A percentile compares a stretch with the other conserved stretches of the same genome.
Evolutionary conservation across 1,139 yeast genomes (phyloP).

Genomic region (Pichia sp.): DNA sequence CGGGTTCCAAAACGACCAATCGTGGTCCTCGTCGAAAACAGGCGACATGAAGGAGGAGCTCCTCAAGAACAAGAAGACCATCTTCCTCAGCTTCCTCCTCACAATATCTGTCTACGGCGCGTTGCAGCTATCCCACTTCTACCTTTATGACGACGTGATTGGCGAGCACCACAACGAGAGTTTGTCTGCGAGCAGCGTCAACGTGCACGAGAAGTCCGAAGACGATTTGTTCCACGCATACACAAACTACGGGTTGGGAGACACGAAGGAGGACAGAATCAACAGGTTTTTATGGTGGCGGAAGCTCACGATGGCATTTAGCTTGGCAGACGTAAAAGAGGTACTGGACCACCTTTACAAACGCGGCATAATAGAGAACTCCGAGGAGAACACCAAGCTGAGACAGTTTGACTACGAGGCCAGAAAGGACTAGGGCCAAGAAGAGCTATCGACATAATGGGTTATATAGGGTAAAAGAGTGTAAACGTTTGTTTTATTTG

Average conservation of each 20-base stretch:
- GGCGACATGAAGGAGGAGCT: conserved; percentile 33
- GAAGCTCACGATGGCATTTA: conserved; percentile 34
- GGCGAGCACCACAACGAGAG: conserved; percentile 28
- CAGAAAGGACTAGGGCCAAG: neutral
- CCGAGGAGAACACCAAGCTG: conserved; percentile 9
- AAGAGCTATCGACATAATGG: neutral
- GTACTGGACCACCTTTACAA: conserved; percentile 22
- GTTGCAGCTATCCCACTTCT: conserved; percentile 40
- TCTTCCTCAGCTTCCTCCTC: conserved; percentile 41
- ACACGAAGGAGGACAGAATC: conserved; percentile 48
- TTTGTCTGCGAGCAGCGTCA: conserved; percentile 24
- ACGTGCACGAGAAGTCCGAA: conserved; percentile 43
- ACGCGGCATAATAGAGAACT: conserved; percentile 15
- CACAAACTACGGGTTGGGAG: conserved; percentile 51
- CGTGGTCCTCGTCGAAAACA: conserved; percentile 36
- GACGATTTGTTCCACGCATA: conserved; percentile 45
- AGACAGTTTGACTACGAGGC: conserved; percentile 5
- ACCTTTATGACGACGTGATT: conserved; percentile 29
- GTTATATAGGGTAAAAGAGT: neutral
- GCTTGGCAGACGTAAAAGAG: conserved; percentile 25
- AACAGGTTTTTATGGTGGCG: conserved; percentile 60
- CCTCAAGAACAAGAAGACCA: conserved; percentile 44
- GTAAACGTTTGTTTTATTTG: neutral
- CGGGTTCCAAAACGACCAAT: conserved; percentile 25
- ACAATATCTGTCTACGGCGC: conserved; percentile 40